Percentiles rank a stretch among this genome's conserved stretches.
phyloP scores from a whole-genome alignment of 805 yeast genomes.

The Cyberlindnera amylophila region DNA sequence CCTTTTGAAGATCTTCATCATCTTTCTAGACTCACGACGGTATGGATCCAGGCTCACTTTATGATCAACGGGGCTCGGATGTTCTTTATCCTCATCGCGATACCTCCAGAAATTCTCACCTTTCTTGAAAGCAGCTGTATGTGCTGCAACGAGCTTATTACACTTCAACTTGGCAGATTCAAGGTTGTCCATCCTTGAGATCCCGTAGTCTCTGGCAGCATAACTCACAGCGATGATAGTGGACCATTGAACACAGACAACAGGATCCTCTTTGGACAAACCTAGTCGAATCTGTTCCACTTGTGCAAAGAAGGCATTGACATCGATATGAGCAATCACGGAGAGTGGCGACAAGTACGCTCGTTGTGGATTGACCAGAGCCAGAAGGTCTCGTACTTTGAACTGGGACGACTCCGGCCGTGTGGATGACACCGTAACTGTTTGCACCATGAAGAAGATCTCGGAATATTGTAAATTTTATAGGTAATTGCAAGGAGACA shows the following conservation, averaged over 20 bases:
- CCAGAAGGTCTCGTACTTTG: slow-evolving; percentile 46
- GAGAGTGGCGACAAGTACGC: slow-evolving; percentile 68
- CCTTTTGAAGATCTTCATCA: slow-evolving; percentile 58
- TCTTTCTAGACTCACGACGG: slow-evolving; percentile 79
- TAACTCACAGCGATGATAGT: slow-evolving; percentile 86
- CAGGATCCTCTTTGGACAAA: slow-evolving; percentile 64
- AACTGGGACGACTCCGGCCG: slow-evolving; percentile 31
- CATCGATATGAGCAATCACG: slow-evolving; percentile 80
- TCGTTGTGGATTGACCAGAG: slow-evolving; percentile 40
- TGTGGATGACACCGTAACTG: neutral
- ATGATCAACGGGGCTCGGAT: slow-evolving; percentile 58
- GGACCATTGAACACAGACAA: slow-evolving; percentile 93
- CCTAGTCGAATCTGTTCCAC: slow-evolving; percentile 79
- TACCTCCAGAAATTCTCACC: slow-evolving; percentile 87
- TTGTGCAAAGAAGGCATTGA: slow-evolving; percentile 95
- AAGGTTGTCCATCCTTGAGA: slow-evolving; percentile 71
- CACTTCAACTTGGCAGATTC: slow-evolving; percentile 71
- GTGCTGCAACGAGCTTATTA: slow-evolving; percentile 72
- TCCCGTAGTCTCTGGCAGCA: slow-evolving; percentile 83
- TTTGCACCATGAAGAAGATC: neutral
- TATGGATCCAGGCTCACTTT: slow-evolving; percentile 92
- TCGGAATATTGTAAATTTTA: neutral
- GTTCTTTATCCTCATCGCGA: slow-evolving; percentile 42
- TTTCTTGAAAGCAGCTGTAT: slow-evolving; percentile 88
- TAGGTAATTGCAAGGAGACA: neutral